These are phyloP conservation scores for Telfairia occidentalis DNA, from an alignment of 331 rosid genomes.

Conservation along the genomic window DNA sequence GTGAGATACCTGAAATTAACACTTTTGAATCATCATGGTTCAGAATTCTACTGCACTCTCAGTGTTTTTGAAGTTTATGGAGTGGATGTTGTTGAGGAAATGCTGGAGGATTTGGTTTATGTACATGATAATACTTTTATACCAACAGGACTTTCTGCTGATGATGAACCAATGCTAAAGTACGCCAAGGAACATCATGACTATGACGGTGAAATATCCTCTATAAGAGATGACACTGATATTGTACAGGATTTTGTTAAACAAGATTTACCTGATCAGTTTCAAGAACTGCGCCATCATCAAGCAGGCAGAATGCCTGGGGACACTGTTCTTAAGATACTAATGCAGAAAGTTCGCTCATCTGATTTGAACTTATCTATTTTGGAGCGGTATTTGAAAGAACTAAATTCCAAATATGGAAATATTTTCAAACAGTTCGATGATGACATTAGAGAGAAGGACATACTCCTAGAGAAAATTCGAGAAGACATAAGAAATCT, in stretches of 20 bases:
- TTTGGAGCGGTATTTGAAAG: slow-evolving; percentile 70
- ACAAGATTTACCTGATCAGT: slow-evolving; percentile 42
- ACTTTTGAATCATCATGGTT: slow-evolving; percentile 72
- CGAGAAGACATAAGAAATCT: slow-evolving; percentile 44
- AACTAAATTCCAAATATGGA: slow-evolving; percentile 56
- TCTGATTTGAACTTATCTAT: slow-evolving; percentile 67
- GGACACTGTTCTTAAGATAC: slow-evolving; percentile 84
- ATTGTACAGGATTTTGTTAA: slow-evolving; percentile 33
- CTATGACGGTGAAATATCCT: slow-evolving; percentile 19
- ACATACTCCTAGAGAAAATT: slow-evolving; percentile 44
- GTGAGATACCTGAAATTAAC: slow-evolving; percentile 79
- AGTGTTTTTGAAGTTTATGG: slow-evolving; percentile 70
- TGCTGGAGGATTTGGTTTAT: slow-evolving; percentile 82
- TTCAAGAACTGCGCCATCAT: slow-evolving; percentile 59
- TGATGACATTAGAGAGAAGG: slow-evolving; percentile 46
- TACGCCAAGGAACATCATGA: slow-evolving; percentile 28
- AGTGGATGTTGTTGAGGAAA: slow-evolving; percentile 90
- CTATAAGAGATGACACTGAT: slow-evolving; percentile 22
- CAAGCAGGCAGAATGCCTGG: slow-evolving; percentile 97
- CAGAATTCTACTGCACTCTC: slow-evolving; percentile 81
- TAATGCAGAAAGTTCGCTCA: slow-evolving; percentile 89
- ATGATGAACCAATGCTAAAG: slow-evolving; percentile 30
- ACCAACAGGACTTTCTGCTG: slow-evolving; percentile 37
- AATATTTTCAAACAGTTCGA: slow-evolving; percentile 52
- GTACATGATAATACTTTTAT: slow-evolving; percentile 31